phyloP scores from a whole-genome alignment of 1,284 basidiomycete species.

The Butyriboletus appendiculatus region DNA sequence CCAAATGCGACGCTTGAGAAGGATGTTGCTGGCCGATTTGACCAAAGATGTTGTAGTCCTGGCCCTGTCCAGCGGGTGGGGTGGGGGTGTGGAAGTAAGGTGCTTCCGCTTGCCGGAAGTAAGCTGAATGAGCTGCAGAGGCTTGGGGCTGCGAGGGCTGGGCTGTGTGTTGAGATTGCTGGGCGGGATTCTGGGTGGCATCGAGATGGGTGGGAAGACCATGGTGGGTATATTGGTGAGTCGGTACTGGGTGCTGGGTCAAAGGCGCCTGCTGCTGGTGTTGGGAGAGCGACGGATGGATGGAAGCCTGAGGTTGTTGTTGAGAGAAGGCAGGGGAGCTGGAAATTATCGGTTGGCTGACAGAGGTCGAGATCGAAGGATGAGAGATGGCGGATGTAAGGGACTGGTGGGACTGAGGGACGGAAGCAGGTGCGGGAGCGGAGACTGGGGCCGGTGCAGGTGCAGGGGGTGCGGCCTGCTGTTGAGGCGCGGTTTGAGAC shows the following conservation, averaged over 20 bases:
- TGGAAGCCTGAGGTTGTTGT: constrained; percentile 34
- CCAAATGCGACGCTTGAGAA: constrained; percentile 54
- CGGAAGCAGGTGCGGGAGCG: constrained; percentile 33
- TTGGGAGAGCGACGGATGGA: constrained; percentile 36
- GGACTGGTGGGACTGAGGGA: constrained; percentile 44
- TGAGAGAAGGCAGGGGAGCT: constrained; percentile 33
- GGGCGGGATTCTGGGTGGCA: constrained; percentile 45
- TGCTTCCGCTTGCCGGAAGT: constrained; percentile 66
- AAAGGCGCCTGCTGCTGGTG: constrained; percentile 36
- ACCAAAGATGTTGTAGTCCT: constrained; percentile 71
- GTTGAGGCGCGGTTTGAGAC: constrained; percentile 35
- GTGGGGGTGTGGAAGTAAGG: constrained; percentile 77
- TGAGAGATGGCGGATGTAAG: constrained; percentile 42
- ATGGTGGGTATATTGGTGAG: constrained; percentile 62
- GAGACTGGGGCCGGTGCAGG: constrained; percentile 22
- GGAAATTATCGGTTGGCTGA: constrained; percentile 39
- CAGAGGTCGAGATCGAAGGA: constrained; percentile 42
- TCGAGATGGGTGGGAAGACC: constrained; percentile 64
- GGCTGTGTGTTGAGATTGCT: constrained; percentile 37
- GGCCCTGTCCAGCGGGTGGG: constrained; percentile 64
- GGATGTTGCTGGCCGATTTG: constrained; percentile 55
- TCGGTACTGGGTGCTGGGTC: constrained; percentile 44
- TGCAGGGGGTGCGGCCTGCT: constrained; percentile 24
- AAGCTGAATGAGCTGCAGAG: constrained; percentile 42
- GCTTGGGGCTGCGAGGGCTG: constrained; percentile 36